Percentiles rank a stretch among this genome's conserved stretches.
Conservation (phyloP, 176 grass and related monocot genomes). For the Oryza rufipogon region DNA sequence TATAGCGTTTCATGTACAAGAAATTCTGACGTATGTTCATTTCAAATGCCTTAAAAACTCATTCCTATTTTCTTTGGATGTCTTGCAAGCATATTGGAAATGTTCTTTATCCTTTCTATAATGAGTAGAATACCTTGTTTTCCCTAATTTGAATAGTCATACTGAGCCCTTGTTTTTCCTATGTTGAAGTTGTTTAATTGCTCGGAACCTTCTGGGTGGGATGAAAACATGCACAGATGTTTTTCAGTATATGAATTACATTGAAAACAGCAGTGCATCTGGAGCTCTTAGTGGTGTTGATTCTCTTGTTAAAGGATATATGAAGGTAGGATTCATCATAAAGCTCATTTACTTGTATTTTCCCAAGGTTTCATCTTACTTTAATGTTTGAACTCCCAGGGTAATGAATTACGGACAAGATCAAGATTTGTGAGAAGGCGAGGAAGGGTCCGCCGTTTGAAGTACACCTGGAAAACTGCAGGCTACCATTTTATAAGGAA, state of each 20-base stretch:
- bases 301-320: slow-evolving; percentile 92
- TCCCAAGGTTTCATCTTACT: slow-evolving; percentile 27
- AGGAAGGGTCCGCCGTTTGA: slow-evolving; percentile 87
- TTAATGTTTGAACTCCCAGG: slow-evolving; percentile 50
- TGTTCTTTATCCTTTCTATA: background rate
- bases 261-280: slow-evolving; percentile 66
- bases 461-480: slow-evolving; percentile 96
- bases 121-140: slow-evolving; percentile 10
- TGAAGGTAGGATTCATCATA: slow-evolving; percentile 52
- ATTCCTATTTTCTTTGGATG: background rate
- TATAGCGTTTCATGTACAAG: background rate
- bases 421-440: slow-evolving; percentile 82
- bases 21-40: background rate
- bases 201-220: slow-evolving; percentile 88
- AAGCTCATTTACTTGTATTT: slow-evolving; percentile 16
- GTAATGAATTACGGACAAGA: slow-evolving; percentile 71
- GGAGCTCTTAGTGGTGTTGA: slow-evolving; percentile 65
- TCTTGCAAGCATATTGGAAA: slow-evolving; percentile 3
- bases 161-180: slow-evolving; percentile 40
- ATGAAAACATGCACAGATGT: slow-evolving; percentile 96
- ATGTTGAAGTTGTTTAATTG: slow-evolving; percentile 79
- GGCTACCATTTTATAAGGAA: slow-evolving; percentile 94
- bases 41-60: slow-evolving; percentile 22
- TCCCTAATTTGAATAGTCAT: slow-evolving; percentile 17
- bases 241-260: slow-evolving; percentile 85